These are phyloP conservation scores for Saccharomycopsis amapae DNA, from an alignment of 805 yeast genomes.

Conservation along the genomic window DNA sequence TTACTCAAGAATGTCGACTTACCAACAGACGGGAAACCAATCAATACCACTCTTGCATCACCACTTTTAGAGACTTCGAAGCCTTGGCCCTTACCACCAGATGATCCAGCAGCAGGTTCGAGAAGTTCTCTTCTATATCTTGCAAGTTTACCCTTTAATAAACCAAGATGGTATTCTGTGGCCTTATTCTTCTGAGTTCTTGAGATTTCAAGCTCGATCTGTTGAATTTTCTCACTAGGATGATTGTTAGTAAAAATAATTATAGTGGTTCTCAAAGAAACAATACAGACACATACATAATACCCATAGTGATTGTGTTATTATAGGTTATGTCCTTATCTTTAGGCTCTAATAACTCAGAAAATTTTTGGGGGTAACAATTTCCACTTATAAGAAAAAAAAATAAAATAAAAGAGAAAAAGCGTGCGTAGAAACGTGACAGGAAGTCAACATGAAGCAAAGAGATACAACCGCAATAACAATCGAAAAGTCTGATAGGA, in stretches of 20 bases:
- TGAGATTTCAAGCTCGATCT: conserved; percentile 88
- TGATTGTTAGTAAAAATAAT: background rate
- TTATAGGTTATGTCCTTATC: background rate
- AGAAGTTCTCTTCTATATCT: conserved; percentile 83
- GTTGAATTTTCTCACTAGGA: conserved; percentile 63
- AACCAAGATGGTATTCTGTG: conserved; percentile 93
- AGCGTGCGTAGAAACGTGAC: too few species aligned
- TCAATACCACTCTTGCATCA: conserved; percentile 90
- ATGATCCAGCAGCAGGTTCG: conserved; percentile 73
- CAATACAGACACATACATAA: background rate
- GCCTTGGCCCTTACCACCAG: conserved; percentile 74
- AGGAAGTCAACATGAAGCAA: too few species aligned
- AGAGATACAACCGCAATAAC: too few species aligned
- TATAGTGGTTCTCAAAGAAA: background rate
- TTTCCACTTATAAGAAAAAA: background rate
- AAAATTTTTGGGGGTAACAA: background rate
- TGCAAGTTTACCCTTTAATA: conserved; percentile 90
- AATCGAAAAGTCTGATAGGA: too few species aligned
- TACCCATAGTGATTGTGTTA: conserved; percentile 1
- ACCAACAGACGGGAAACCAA: conserved; percentile 98
- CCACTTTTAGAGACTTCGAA: conserved; percentile 95
- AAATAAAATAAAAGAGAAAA: background rate
- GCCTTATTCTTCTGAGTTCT: conserved; percentile 97
- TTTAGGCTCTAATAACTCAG: background rate
- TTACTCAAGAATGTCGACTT: conserved; percentile 85